phyloP scores from a whole-genome alignment of 371 early-diverging fungal species.

The Mortierella sp. region DNA sequence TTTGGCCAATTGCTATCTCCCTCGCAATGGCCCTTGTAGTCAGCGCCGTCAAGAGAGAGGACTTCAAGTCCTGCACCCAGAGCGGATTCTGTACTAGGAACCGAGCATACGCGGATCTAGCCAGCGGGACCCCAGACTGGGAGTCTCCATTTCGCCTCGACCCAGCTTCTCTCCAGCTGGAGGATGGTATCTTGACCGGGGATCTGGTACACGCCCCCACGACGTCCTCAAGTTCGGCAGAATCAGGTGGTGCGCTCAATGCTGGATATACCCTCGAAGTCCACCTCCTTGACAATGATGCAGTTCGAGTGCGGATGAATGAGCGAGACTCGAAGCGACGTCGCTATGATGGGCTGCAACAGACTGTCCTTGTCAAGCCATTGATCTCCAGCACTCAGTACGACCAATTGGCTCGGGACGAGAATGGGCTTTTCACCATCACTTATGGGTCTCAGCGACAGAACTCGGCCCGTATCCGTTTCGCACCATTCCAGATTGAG shows the following conservation, averaged over 20 bases:
- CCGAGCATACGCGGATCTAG: slow-evolving; percentile 85
- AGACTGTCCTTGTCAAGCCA: slow-evolving; percentile 68
- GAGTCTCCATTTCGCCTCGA: slow-evolving; percentile 76
- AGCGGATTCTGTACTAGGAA: slow-evolving; percentile 93
- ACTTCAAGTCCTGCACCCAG: slow-evolving; percentile 94
- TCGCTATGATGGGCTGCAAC: slow-evolving; percentile 79
- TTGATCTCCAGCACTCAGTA: slow-evolving; percentile 52
- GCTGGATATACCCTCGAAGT: slow-evolving; percentile 63
- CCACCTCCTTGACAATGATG: slow-evolving; percentile 68
- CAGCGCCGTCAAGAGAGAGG: slow-evolving; percentile 74
- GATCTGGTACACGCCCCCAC: slow-evolving; percentile 71
- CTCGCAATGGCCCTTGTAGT: slow-evolving; percentile 10
- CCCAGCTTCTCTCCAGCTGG: slow-evolving; percentile 53
- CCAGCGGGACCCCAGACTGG: slow-evolving; percentile 47
- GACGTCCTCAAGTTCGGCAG: slow-evolving; percentile 37
- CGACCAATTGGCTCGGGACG: slow-evolving; percentile 44
- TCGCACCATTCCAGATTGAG: slow-evolving; percentile 77
- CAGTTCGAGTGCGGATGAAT: slow-evolving; percentile 77
- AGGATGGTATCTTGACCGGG: slow-evolving; percentile 67
- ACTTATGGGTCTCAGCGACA: slow-evolving; percentile 45
- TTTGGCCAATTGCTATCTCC: background rate
- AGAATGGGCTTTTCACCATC: slow-evolving; percentile 28
- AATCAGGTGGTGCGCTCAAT: background rate
- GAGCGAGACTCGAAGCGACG: slow-evolving; percentile 76
- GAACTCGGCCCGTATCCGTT: slow-evolving; percentile 62